phyloP scores from a whole-genome alignment of 1,284 basidiomycete genomes.

The Amylostereum areolatum region DNA sequence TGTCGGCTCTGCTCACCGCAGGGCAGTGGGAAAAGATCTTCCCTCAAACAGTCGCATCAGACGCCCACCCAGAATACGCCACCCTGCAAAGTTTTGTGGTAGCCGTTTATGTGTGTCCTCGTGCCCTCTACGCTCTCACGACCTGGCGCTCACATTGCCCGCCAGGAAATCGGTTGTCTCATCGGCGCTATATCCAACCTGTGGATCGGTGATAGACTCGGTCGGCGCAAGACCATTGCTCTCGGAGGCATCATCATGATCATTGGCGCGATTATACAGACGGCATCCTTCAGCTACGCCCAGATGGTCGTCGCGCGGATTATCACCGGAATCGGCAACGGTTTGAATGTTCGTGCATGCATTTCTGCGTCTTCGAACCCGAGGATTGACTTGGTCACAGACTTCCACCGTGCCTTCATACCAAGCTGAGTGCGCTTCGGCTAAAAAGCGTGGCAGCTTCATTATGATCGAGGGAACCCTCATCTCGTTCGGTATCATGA shows the following conservation, averaged over 20 bases:
- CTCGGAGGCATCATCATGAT: conserved; percentile 54
- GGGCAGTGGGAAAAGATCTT: conserved; percentile 48
- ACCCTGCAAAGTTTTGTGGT: conserved; percentile 51
- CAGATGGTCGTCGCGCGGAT: conserved; percentile 59
- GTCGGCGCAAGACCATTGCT: conserved; percentile 46
- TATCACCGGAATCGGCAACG: conserved; percentile 63
- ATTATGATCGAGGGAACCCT: conserved; percentile 68
- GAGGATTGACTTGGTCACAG: conserved; percentile 25
- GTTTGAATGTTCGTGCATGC: conserved; percentile 45
- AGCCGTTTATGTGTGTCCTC: conserved; percentile 41
- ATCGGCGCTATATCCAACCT: conserved; percentile 46
- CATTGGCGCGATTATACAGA: conserved; percentile 55
- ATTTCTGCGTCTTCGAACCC: background rate
- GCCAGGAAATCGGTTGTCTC: conserved; percentile 49
- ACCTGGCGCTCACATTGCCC: background rate
- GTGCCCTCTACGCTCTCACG: conserved; percentile 6
- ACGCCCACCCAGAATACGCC: conserved; percentile 35
- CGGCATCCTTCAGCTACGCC: conserved; percentile 45
- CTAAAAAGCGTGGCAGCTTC: conserved; percentile 54
- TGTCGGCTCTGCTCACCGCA: conserved; percentile 53
- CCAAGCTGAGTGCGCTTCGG: conserved; percentile 62
- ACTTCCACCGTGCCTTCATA: conserved; percentile 60
- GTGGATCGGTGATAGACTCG: conserved; percentile 49
- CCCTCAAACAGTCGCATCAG: conserved; percentile 34
- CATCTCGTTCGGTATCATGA: conserved; percentile 67